Evolutionary conservation across 2,329 filamentous ascomycete genomes (phyloP).

Genomic region (Exserohilum turcica): DNA sequence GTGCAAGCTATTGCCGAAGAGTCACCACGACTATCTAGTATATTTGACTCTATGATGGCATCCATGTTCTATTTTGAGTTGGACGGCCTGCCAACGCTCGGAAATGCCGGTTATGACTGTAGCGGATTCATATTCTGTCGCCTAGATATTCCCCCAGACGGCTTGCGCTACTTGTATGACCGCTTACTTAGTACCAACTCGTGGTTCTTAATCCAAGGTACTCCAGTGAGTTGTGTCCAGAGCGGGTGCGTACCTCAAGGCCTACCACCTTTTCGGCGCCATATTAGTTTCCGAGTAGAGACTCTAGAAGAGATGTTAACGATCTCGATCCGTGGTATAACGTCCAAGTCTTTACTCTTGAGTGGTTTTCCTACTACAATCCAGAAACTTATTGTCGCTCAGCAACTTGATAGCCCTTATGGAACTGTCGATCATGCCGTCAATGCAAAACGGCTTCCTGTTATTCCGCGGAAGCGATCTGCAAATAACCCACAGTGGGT

Average conservation of each 20-base stretch:
- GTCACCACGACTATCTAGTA: not conserved
- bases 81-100: not conserved
- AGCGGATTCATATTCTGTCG: not conserved
- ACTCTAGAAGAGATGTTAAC: not conserved
- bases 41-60: not conserved
- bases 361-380: not conserved
- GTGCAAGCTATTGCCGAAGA: not conserved
- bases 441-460: not conserved
- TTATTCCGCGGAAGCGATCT: not conserved
- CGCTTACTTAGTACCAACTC: not conserved
- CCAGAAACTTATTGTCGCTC: not conserved
- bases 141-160: not conserved
- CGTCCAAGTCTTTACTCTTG: not conserved
- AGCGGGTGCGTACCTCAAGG: not conserved
- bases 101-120: not conserved
- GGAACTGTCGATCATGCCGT: not conserved
- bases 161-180: not conserved
- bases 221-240: not conserved
- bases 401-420: not conserved
- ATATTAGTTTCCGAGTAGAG: not conserved
- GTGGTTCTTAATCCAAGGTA: not conserved
- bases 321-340: not conserved
- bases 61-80: slow-evolving; percentile 1
- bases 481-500: not conserved
- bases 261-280: not conserved